Evolutionary conservation across 2,329 filamentous ascomycete species (phyloP), one percentile per base, ranked within the genome.

Genomic region (Aspergillus alliaceus): DNA sequence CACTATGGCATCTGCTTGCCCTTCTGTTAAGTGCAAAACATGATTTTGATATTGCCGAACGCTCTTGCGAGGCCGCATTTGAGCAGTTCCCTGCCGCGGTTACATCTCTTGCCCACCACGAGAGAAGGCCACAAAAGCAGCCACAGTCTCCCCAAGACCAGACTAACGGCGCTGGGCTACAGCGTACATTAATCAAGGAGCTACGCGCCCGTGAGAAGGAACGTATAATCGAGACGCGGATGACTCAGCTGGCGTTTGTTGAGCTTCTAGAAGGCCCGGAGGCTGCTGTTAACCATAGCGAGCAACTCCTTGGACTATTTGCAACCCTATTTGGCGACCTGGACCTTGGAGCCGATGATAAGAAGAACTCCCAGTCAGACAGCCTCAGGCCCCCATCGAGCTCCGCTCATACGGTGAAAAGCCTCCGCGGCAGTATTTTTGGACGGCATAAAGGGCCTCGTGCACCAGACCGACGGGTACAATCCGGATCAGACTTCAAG

Each of bases 1-100:
- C 93, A 2, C 76, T 97, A 24, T 97, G 95, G 93, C 95, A 99
- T 78, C 81, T 99, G 15, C 82, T 99, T 47, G 88, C 91, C 0
- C 81, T 99, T 24, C 80, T 98, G 22, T 77, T 98, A 29, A 96
- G 91, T 63, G 91, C 92, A 1, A 87, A 90, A 62, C 90, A 96
- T 63, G 92, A 97, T 61, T 96, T 90, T 66, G 79, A 85, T 50
- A 89, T 90, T 72, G 93, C 95, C 2, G 84, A 86, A 27, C 87
- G 88, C 67, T 89, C 92, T 31, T 98, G 93, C 65, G 91, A 96
- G 70, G 92, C 91, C 25, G 93, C 92, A 3, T 90, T 98, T 69
- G 92, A 96, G 64, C 91, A 96, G 69, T 96, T 96, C 67, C 86
- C 88, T 53, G 87, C 91, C 59, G 84, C 87, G 0, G 74, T 83